Evolutionary conservation across 192 early-diverging fungal species (phyloP), one percentile per base, ranked within the genome.

Genomic region (Dissophora globulifera): DNA sequence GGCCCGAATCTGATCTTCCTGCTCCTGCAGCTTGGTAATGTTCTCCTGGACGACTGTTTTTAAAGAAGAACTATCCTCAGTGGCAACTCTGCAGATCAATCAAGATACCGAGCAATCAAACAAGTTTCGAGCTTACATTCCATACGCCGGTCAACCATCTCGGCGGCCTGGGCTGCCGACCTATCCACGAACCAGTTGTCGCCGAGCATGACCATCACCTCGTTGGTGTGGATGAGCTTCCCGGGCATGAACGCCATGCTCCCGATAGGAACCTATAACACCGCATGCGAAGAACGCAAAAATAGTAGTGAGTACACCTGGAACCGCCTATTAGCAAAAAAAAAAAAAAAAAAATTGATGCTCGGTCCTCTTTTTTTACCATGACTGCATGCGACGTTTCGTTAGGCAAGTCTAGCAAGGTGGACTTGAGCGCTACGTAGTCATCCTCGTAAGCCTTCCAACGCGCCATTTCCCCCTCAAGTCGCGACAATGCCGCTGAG

Each of bases 131-230:
- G n/a, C n/a, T 81, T 69, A 93, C 92, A 84, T 50, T 92, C 87
- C 51, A 76, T 79, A 35, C 93, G 67, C 11, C 94, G 80, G n/a
- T 84, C 69, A 1, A 93, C 86, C 22, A 96, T 95, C 9, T 76
- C 88, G 10, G 70, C 66, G 0, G 96, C 93, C 57, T 98, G 89
- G 25, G 59, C 76, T 10, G 87, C 88, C 9, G 93, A 94, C 22
- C 87, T 79, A 62, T 96, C 93, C 6, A 84, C 91, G 67, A 96
- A 98, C 89, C 91, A 96, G 82, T 96, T 94, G 50, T 94, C 95
- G n/a, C 96, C 96, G 33, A 98, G 78, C 33, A 92, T 75, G 0
- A 94, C 93, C 25, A 90, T 69, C 13, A 98, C 86, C 68, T 96
- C 94, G 64, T 98, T 98, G n/a, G 96, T 98, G 69, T 96, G 92